Conservation (phyloP, 345 rosid genomes). For the Linum tenue region DNA sequence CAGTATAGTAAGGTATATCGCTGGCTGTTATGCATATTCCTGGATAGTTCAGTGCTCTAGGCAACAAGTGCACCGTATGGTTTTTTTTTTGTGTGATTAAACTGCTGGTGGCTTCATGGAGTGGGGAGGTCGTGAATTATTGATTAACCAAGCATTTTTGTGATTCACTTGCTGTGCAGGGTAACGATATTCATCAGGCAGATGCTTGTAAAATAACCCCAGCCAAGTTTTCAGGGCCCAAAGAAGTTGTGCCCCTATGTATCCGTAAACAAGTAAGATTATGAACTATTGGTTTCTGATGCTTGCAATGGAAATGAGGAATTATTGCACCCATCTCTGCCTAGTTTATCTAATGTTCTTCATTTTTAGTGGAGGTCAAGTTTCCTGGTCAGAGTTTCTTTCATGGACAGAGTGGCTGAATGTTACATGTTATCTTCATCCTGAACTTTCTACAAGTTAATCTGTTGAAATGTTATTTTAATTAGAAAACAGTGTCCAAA, state of each 20-base stretch:
- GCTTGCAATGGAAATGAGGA: background rate
- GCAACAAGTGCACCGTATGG: background rate
- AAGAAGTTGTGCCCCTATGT: slow-evolving; percentile 86
- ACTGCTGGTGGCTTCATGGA: slow-evolving; percentile 1
- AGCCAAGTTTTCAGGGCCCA: slow-evolving; percentile 84
- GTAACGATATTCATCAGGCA: slow-evolving; percentile 54
- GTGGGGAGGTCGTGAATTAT: background rate
- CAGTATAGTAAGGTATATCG: slow-evolving; percentile 51
- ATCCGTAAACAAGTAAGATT: slow-evolving; percentile 58
- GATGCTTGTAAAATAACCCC: slow-evolving; percentile 93
- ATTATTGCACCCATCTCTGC: background rate
- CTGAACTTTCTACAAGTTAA: no score
- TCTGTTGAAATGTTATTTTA: no score
- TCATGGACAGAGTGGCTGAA: no score
- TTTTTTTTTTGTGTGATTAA: no score
- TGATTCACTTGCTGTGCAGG: slow-evolving; percentile 32
- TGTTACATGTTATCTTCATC: no score
- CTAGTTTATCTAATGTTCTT: background rate
- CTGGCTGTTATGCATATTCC: background rate
- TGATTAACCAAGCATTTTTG: background rate
- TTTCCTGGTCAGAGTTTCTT: no score
- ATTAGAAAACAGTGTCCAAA: no score
- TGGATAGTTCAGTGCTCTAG: background rate
- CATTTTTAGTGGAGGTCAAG: no score
- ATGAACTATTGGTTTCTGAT: background rate